phyloP scores from a whole-genome alignment of 202 grass and related monocot genomes.

The Miscanthus sacchariflorus region DNA sequence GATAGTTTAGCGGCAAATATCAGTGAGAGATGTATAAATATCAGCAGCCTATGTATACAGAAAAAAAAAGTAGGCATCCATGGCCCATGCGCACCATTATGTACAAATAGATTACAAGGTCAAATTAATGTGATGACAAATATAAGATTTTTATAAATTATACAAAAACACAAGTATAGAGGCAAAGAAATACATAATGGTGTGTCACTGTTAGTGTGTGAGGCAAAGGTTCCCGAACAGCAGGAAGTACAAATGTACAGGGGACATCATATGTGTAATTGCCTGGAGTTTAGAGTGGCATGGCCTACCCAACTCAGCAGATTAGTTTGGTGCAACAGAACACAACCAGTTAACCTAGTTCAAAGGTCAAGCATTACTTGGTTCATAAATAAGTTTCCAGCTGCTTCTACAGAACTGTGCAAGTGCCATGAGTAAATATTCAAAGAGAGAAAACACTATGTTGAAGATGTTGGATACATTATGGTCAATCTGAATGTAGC shows the following conservation, averaged over 20 bases:
- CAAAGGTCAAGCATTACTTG: background rate
- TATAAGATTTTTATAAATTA: background rate
- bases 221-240: background rate
- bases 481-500: conserved; percentile 1
- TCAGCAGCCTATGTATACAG: too few species aligned
- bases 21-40: too few species aligned
- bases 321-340: background rate
- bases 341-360: conserved; percentile 14
- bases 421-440: background rate
- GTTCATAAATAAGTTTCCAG: background rate
- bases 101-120: background rate
- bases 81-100: too few species aligned
- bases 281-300: background rate
- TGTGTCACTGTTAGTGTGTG: background rate
- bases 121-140: background rate
- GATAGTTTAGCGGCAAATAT: background rate
- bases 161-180: background rate
- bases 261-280: background rate
- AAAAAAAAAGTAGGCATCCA: too few species aligned
- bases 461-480: background rate
- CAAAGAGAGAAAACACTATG: background rate
- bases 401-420: background rate
- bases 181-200: background rate
- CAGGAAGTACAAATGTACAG: background rate
- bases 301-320: background rate